phyloP scores from a whole-genome alignment of 495 filamentous ascomycete genomes.

The Astrothelium macrocarpum region DNA sequence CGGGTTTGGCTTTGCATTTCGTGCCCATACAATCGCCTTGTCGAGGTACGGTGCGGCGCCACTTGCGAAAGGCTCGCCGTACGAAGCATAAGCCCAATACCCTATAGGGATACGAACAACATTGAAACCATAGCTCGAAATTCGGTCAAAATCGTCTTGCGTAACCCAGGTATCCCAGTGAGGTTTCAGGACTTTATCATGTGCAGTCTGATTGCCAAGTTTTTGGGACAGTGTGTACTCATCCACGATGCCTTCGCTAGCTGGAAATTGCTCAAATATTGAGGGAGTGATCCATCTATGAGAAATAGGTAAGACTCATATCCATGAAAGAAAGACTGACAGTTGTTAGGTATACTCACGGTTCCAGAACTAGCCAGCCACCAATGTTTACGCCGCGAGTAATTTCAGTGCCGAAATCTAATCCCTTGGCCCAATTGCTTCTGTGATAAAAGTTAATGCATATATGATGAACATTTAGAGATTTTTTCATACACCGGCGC shows the following conservation, averaged over 20 bases:
- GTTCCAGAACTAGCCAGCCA: conserved; percentile 39
- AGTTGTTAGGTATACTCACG: conserved; percentile 18
- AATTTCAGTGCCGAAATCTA: conserved; percentile 29
- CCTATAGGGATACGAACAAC: conserved; percentile 42
- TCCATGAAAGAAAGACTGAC: background rate
- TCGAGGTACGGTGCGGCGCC: conserved; percentile 41
- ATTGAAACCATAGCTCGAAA: conserved; percentile 39
- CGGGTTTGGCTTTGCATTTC: conserved; percentile 20
- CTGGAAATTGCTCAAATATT: conserved; percentile 28
- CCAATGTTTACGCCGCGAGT: conserved; percentile 37
- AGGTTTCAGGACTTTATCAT: conserved; percentile 26
- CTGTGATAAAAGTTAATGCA: conserved; percentile 2
- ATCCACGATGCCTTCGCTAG: conserved; percentile 28
- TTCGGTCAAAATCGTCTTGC: conserved; percentile 35
- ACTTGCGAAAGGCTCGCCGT: conserved; percentile 37
- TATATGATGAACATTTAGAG: background rate
- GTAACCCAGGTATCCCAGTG: conserved; percentile 35
- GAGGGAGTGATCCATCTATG: conserved; percentile 38
- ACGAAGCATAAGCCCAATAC: conserved; percentile 42
- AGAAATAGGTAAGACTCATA: background rate
- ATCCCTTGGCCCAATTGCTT: conserved; percentile 8
- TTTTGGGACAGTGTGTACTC: conserved; percentile 32
- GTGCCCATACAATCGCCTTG: conserved; percentile 38
- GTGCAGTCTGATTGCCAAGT: conserved; percentile 26
- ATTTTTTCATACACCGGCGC: background rate